Percentiles rank a stretch among this genome's conserved stretches.
These are phyloP conservation scores for Verbascum thapsus DNA, from an alignment of 257 asterid species.

Conservation along the genomic window DNA sequence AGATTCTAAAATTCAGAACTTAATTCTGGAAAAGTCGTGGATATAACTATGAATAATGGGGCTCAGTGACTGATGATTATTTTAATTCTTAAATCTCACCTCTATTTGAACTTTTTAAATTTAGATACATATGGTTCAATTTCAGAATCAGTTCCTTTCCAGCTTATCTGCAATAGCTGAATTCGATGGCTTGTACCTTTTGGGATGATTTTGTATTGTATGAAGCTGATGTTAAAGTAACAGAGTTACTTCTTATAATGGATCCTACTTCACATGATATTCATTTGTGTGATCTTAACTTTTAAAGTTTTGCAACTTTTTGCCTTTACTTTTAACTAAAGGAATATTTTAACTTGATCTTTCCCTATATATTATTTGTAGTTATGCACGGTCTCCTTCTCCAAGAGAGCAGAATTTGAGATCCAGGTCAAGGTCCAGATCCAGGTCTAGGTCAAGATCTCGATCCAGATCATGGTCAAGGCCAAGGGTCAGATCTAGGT, in stretches of 20 bases:
- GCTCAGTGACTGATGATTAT: too few relatives aligned
- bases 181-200: not conserved
- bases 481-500: constrained; percentile 50
- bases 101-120: too few relatives aligned
- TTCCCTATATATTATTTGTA: constrained; percentile 28
- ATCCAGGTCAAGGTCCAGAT: constrained; percentile 60
- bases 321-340: not conserved
- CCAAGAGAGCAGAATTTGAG: constrained; percentile 67
- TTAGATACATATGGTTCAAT: constrained; percentile 3
- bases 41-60: too few relatives aligned
- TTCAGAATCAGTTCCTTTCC: constrained; percentile 10
- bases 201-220: not conserved
- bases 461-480: constrained; percentile 65
- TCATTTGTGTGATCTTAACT: not conserved
- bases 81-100: too few relatives aligned
- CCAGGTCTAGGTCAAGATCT: constrained; percentile 64
- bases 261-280: constrained; percentile 8
- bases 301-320: not conserved
- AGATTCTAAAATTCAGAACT: too few relatives aligned
- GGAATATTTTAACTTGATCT: constrained; percentile 23
- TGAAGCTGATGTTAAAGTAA: not conserved
- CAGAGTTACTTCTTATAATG: not conserved
- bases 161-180: not conserved
- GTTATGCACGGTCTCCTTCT: constrained; percentile 76
- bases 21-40: too few relatives aligned